These are phyloP conservation scores for Phytopythium oedochilum DNA, from an alignment of 352 stramenopile species.

Conservation along the genomic window DNA sequence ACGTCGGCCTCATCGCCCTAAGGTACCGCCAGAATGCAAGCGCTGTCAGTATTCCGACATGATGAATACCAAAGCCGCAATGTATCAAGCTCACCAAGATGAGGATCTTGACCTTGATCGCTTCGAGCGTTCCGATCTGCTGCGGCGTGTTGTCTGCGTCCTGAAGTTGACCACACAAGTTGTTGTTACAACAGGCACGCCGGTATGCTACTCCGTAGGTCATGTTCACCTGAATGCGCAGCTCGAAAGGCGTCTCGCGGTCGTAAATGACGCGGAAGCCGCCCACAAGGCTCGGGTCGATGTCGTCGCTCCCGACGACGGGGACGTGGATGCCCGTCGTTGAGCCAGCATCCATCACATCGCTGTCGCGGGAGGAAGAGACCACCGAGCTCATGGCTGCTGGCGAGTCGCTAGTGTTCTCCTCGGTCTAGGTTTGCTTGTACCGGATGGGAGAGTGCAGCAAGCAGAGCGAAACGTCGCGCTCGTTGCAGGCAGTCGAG, in stretches of 20 bases:
- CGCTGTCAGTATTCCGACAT: not conserved
- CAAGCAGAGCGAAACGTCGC: not conserved
- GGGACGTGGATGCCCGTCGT: conserved; percentile 31
- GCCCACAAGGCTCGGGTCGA: conserved; percentile 77
- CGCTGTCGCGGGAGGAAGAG: conserved; percentile 37
- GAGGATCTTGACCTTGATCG: conserved; percentile 94
- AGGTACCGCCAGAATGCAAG: not conserved
- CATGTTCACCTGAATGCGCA: conserved; percentile 75
- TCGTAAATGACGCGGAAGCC: conserved; percentile 90
- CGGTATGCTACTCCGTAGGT: not conserved
- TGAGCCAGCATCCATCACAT: conserved; percentile 7
- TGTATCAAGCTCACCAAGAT: conserved; percentile 60
- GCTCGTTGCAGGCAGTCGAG: not conserved
- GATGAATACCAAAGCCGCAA: not conserved
- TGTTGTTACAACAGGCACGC: too few relatives aligned
- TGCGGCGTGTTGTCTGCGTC: conserved; percentile 82
- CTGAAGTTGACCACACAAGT: too few relatives aligned
- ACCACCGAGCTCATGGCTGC: conserved; percentile 33
- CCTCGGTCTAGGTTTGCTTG: not conserved
- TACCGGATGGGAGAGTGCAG: not conserved
- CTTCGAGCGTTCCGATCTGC: conserved; percentile 90
- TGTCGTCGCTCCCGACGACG: conserved; percentile 46
- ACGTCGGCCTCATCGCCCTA: conserved; percentile 84
- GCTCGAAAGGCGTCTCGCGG: conserved; percentile 88
- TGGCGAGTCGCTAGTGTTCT: not conserved